Evolutionary conservation across 495 filamentous ascomycete species (phyloP).

Genomic region (Aspergillus mulundensis): DNA sequence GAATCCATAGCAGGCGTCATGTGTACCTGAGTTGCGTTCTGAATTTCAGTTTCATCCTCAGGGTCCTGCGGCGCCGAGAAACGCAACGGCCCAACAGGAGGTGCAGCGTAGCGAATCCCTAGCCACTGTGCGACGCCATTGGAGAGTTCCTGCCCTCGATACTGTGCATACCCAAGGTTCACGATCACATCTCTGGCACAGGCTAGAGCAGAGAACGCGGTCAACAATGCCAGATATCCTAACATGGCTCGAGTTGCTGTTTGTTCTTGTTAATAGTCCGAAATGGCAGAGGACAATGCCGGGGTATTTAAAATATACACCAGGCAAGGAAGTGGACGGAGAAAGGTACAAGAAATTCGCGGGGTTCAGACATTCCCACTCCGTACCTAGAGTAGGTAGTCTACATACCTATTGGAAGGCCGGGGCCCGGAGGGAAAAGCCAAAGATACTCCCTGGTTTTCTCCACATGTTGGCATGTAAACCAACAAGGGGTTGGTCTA

Average conservation of each 20-base stretch:
- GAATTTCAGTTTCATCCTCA: constrained; percentile 27
- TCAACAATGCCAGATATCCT: constrained; percentile 13
- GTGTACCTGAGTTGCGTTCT: constrained; percentile 42
- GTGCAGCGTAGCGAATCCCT: constrained; percentile 61
- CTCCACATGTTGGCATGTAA: neutral
- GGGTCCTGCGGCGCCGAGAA: constrained; percentile 60
- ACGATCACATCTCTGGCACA: constrained; percentile 27
- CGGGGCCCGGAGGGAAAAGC: neutral
- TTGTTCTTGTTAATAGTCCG: neutral
- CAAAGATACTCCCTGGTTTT: neutral
- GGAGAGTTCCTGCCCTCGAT: constrained; percentile 29
- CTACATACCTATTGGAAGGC: no score
- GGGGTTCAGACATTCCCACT: neutral
- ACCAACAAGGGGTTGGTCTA: neutral
- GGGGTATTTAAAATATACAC: neutral
- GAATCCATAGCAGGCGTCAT: neutral
- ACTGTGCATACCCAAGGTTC: constrained; percentile 42
- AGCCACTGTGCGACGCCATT: constrained; percentile 59
- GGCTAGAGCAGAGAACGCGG: constrained; percentile 19
- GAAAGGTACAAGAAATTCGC: neutral
- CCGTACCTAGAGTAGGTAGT: no score
- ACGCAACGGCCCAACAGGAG: constrained; percentile 53
- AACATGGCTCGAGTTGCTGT: neutral
- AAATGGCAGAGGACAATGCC: neutral
- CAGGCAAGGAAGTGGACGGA: neutral